phyloP scores from a whole-genome alignment of 2,329 filamentous ascomycete species.

The Calonectria fujianensis region DNA sequence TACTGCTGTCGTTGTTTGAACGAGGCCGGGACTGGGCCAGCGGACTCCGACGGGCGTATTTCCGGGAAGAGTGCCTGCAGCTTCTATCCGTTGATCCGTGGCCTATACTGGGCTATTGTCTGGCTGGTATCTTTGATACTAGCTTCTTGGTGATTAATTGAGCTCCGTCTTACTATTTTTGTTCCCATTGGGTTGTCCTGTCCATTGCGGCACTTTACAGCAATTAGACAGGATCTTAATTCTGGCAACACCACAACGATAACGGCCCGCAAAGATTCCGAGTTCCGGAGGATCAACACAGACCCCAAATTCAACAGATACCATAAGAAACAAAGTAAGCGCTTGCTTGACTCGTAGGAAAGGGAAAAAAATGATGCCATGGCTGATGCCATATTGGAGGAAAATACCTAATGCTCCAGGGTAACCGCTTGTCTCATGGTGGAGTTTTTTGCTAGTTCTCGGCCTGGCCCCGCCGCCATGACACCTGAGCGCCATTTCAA shows the following conservation, averaged over 20 bases:
- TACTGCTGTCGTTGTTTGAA: conserved; percentile 3
- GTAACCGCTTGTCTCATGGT: conserved; percentile 6
- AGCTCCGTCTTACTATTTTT: background rate
- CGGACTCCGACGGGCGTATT: conserved; percentile 4
- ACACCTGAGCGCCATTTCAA: conserved; percentile 27
- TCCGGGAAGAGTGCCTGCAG: conserved; percentile 6
- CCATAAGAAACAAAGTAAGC: background rate
- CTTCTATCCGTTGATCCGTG: background rate
- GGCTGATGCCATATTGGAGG: conserved; percentile 6
- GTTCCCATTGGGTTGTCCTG: background rate
- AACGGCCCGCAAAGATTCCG: conserved; percentile 9
- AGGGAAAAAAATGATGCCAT: background rate
- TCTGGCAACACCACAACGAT: background rate
- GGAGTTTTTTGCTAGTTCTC: conserved; percentile 1
- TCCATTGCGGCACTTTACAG: background rate
- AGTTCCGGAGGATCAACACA: background rate
- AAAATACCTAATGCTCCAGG: conserved; percentile 32
- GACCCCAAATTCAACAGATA: background rate
- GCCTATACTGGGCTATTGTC: too few relatives aligned
- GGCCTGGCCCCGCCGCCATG: conserved; percentile 26
- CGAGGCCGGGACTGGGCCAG: background rate
- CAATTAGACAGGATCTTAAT: too few relatives aligned
- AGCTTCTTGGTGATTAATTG: background rate
- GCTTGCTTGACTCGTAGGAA: too few relatives aligned
- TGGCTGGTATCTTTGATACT: too few relatives aligned